Percentiles rank a stretch among this genome's conserved stretches.
phyloP scores from a whole-genome alignment of 306 rosid genomes.

The Canavalia ensiformis region DNA sequence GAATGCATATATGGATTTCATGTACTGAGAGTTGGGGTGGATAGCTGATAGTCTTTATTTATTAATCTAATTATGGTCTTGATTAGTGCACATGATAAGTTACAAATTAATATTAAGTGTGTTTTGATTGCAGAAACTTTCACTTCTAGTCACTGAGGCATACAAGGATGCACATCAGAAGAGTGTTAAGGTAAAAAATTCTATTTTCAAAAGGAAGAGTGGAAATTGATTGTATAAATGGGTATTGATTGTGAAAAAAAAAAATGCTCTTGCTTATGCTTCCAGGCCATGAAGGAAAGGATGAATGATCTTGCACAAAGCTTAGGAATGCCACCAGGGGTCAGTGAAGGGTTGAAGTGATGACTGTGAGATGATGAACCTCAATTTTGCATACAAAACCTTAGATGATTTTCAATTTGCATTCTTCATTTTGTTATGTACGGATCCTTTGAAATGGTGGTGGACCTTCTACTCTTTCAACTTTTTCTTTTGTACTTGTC shows the following conservation, averaged over 20 bases:
- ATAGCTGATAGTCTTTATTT: too few relatives aligned
- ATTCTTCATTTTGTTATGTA: conserved; percentile 32
- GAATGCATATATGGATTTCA: neutral
- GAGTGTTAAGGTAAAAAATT: conserved; percentile 68
- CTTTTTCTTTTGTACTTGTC: neutral
- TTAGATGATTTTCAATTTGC: conserved; percentile 40
- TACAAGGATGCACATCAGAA: conserved; percentile 89
- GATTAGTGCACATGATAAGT: neutral
- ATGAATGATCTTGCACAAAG: conserved; percentile 65
- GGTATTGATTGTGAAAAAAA: conserved; percentile 34
- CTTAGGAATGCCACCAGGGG: conserved; percentile 62
- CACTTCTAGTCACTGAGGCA: conserved; percentile 84
- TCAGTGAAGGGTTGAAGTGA: conserved; percentile 58
- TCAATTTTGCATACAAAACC: conserved; percentile 65
- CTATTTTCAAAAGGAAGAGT: conserved; percentile 24
- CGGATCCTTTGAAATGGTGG: conserved; percentile 24
- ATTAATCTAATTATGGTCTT: too few relatives aligned
- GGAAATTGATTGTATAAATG: conserved; percentile 13
- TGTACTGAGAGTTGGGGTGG: neutral
- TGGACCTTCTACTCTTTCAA: neutral
- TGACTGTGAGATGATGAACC: conserved; percentile 44
- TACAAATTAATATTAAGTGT: neutral
- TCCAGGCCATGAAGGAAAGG: conserved; percentile 70
- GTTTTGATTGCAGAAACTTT: conserved; percentile 68
- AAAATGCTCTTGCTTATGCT: conserved; percentile 38